phyloP scores from a whole-genome alignment of 176 grass and related monocot genomes.

The Eragrostis curvula region DNA sequence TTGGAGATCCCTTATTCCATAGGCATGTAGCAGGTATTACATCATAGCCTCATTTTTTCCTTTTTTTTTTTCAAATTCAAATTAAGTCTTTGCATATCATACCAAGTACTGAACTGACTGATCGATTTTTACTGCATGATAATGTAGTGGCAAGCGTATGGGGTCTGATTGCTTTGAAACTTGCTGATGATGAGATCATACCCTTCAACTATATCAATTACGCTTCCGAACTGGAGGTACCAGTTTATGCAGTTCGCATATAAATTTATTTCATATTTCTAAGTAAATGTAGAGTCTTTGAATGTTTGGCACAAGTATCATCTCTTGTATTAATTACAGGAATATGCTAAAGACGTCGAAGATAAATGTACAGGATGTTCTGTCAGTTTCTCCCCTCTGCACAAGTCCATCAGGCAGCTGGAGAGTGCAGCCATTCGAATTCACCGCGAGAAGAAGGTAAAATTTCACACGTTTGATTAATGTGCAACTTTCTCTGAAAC shows the following conservation, averaged over 20 bases:
- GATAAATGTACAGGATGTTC: conserved; percentile 49
- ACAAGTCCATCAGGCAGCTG: conserved; percentile 71
- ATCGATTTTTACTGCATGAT: conserved; percentile 14
- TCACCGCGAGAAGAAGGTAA: conserved; percentile 63
- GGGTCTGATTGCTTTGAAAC: conserved; percentile 87
- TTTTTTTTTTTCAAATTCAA: no score
- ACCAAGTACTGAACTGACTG: background rate
- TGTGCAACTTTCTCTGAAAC: background rate
- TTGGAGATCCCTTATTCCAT: conserved; percentile 88
- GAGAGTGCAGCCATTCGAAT: conserved; percentile 62
- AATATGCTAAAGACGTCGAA: conserved; percentile 46
- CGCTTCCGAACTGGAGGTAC: conserved; percentile 56
- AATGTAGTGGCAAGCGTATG: conserved; percentile 76
- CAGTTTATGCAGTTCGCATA: conserved; percentile 18
- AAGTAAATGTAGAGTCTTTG: background rate
- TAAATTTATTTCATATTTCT: background rate
- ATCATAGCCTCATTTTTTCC: background rate
- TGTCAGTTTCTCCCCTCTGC: conserved; percentile 73
- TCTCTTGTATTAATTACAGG: conserved; percentile 43
- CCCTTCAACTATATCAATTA: conserved; percentile 82
- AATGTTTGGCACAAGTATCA: conserved; percentile 22
- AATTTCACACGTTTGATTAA: background rate
- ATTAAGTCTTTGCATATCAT: background rate
- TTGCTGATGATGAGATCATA: conserved; percentile 88
- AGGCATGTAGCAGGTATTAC: conserved; percentile 85